Evolutionary conservation across 768 basidiomycete species (phyloP).

Genomic region (Polyporus arcularius): DNA sequence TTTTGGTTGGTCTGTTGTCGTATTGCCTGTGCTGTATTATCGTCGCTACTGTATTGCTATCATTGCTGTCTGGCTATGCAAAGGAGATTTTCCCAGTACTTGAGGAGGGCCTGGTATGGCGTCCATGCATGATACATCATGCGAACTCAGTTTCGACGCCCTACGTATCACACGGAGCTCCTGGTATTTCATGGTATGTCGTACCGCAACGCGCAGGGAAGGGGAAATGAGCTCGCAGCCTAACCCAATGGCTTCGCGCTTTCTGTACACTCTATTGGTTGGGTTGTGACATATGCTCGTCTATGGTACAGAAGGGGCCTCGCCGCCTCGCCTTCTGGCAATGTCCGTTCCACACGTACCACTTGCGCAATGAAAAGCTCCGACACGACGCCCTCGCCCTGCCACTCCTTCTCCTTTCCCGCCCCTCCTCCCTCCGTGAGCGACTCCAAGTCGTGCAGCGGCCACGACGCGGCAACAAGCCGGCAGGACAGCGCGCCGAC

Average conservation of each 20-base stretch:
- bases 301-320: constrained; percentile 67
- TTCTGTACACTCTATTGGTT: constrained; percentile 8
- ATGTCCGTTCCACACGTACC: constrained; percentile 53
- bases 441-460: constrained; percentile 55
- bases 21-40: background rate
- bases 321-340: constrained; percentile 22
- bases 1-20: background rate
- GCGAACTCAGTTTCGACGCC: no score
- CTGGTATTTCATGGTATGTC: no score
- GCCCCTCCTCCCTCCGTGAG: constrained; percentile 28
- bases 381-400: constrained; percentile 44
- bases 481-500: constrained; percentile 76
- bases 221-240: background rate
- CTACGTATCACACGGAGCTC: no score
- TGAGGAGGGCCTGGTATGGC: background rate
- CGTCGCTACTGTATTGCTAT: constrained; percentile 18
- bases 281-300: constrained; percentile 53
- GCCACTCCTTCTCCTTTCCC: constrained; percentile 23
- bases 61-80: background rate
- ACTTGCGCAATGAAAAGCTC: constrained; percentile 87
- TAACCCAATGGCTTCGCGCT: constrained; percentile 6
- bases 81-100: background rate
- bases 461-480: constrained; percentile 60
- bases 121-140: background rate
- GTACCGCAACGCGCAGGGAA: no score